Base-by-base conservation (phyloP, 495 filamentous ascomycete genomes). In the Oidiodendron maius region DNA sequence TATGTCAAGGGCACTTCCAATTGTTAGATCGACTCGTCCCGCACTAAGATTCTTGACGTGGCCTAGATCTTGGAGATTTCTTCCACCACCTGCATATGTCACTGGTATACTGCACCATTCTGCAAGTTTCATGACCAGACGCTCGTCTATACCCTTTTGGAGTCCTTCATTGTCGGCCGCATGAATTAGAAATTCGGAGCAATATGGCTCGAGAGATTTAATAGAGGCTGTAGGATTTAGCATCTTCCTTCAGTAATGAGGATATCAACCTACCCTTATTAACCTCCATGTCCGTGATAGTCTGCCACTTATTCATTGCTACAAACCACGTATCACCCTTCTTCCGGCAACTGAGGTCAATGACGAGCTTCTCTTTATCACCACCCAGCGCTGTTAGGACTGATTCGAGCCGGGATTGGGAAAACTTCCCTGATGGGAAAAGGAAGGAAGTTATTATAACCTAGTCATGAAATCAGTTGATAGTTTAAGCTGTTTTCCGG, bases 231-330 rank as follows among this genome's bases (percentile, higher is more conserved):
- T 22, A 34, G 11, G 21, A 10, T 13, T 53, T 50, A 45, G 35
- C 17, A 34, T 36, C 20, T 24, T 10, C 24, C 21, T 13, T 0
- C 23, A 1, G 13, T 41, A 10, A 6, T 13, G 37, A 35, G 25
- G 15, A 11, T 9, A n/a, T 26, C 3, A 25, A 24, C 73, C 42
- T 69, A 87, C 93, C 83, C 71, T 84, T 70, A 58, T 80, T 88
- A 47, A 97, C 80, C 59, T 96, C 91, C 82, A 94, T 90, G 61
- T 95, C 87, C 1, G 93, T 97, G 49, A 97, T 82, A 3, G 87
- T 91, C 70, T 96, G 91, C 93, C 93, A 98, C 65, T 94, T 91
- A 63, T 97, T 84, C 88, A 93, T 98, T 34, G 93, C 91, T 23
- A 98, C 91, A 51, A 88, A 84, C 91, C 93, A 98, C 40, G 54